Evolutionary conservation across 768 basidiomycete species (phyloP).

Genomic region (Russula olivacea): DNA sequence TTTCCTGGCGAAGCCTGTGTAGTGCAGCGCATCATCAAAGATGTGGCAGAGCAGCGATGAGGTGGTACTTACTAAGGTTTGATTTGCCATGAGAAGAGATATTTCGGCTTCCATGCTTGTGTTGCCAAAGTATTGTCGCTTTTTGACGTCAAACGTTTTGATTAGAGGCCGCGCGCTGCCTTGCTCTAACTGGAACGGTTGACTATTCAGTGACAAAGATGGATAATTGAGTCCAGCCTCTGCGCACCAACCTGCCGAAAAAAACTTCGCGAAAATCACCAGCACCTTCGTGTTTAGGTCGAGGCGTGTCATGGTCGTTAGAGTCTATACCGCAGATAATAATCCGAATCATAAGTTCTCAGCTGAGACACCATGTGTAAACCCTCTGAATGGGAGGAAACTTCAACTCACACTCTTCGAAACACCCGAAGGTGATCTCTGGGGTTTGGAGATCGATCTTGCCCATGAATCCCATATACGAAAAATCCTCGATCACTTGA

Average conservation of each 20-base stretch:
- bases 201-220: neutral
- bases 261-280: constrained; percentile 66
- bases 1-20: constrained; percentile 79
- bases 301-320: constrained; percentile 42
- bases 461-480: constrained; percentile 79
- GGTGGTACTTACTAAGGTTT: constrained; percentile 59
- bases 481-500: constrained; percentile 69
- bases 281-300: constrained; percentile 52
- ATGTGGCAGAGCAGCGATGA: neutral
- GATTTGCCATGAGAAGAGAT: constrained; percentile 93
- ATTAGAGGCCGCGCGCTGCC: constrained; percentile 66
- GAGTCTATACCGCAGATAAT: constrained; percentile 36
- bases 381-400: neutral
- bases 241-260: constrained; percentile 82
- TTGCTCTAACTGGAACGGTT: constrained; percentile 43
- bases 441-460: constrained; percentile 78
- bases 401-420: constrained; percentile 77
- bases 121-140: constrained; percentile 85
- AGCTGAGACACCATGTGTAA: constrained; percentile 5
- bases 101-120: constrained; percentile 98
- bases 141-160: constrained; percentile 77
- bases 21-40: neutral
- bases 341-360: neutral
- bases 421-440: constrained; percentile 63
- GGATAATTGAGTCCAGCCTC: neutral